A percentile compares a stretch with the other conserved stretches of the same genome.
Evolutionary conservation across 306 rosid genomes (phyloP).

Genomic region (Nissolia schottii): DNA sequence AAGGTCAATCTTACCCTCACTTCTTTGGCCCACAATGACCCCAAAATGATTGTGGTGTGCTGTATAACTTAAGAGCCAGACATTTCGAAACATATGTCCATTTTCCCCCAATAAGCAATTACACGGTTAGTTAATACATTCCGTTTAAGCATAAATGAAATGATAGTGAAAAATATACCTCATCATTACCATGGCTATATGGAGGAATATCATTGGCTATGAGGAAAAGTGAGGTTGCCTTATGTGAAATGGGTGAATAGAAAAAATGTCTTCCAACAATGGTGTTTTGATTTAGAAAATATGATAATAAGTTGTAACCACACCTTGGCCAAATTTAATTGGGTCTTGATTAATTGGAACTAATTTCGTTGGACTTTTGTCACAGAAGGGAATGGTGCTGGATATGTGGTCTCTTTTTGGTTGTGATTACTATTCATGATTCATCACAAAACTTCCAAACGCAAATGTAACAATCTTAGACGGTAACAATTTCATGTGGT

Average conservation of each 20-base stretch:
- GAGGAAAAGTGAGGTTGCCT: constrained; percentile 6
- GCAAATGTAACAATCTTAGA: background rate
- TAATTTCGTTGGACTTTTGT: constrained; percentile 11
- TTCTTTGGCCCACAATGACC: constrained; percentile 10
- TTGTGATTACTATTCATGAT: background rate
- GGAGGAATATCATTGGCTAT: constrained; percentile 8
- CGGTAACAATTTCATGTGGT: constrained; percentile 17
- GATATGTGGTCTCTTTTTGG: constrained; percentile 12
- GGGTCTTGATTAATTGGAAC: constrained; percentile 7
- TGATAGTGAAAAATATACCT: background rate
- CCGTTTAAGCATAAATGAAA: constrained; percentile 16
- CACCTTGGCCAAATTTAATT: constrained; percentile 3
- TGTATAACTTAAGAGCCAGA: background rate
- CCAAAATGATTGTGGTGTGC: constrained; percentile 12
- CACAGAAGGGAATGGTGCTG: background rate
- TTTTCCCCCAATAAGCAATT: background rate
- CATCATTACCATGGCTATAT: background rate
- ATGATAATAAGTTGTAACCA: constrained; percentile 6
- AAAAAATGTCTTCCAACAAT: background rate
- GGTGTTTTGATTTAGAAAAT: constrained; percentile 16
- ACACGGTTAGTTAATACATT: constrained; percentile 12
- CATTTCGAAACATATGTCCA: constrained; percentile 1
- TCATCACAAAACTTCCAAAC: background rate
- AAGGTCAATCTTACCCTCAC: constrained; percentile 32
- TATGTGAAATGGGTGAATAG: background rate